phyloP scores from a whole-genome alignment of 2,329 filamentous ascomycete genomes.

The Aspergillus intermedius region DNA sequence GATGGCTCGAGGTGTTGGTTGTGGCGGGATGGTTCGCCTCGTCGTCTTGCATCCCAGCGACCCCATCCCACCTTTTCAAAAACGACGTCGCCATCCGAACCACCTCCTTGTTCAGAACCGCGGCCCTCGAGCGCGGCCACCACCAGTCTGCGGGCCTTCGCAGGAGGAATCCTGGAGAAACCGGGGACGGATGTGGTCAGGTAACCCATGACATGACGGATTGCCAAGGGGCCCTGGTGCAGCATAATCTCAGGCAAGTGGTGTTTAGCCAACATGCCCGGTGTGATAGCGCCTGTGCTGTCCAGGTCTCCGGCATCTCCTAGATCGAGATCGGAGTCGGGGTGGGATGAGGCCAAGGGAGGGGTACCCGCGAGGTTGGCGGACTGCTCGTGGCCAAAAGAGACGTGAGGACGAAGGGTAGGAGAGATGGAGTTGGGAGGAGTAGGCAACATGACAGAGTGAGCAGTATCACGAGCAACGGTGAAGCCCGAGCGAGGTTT shows the following conservation, averaged over 20 bases:
- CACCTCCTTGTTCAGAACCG: slow-evolving; percentile 48
- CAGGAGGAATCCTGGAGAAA: slow-evolving; percentile 79
- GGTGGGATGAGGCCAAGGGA: slow-evolving; percentile 43
- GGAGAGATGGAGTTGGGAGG: slow-evolving; percentile 95
- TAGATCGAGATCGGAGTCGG: slow-evolving; percentile 84
- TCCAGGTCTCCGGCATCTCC: slow-evolving; percentile 65
- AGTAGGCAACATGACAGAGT: slow-evolving; percentile 60
- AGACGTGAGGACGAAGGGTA: slow-evolving; percentile 66
- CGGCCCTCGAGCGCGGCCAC: slow-evolving; percentile 87
- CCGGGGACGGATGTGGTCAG: slow-evolving; percentile 89
- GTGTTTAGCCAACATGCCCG: slow-evolving; percentile 76
- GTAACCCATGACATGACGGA: slow-evolving; percentile 92
- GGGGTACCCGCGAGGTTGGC: slow-evolving; percentile 31
- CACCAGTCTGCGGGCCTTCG: slow-evolving; percentile 83
- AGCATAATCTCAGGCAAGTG: slow-evolving; percentile 87
- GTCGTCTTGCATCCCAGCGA: slow-evolving; percentile 79
- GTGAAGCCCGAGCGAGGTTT: slow-evolving; percentile 34
- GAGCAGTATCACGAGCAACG: slow-evolving; percentile 22
- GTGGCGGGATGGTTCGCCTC: slow-evolving; percentile 50
- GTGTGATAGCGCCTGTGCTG: slow-evolving; percentile 74
- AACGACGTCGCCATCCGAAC: slow-evolving; percentile 50
- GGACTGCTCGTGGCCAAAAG: slow-evolving; percentile 58
- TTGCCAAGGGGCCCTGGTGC: slow-evolving; percentile 81
- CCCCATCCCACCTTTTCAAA: slow-evolving; percentile 98
- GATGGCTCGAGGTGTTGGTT: slow-evolving; percentile 31